Percentiles rank a stretch among this genome's conserved stretches.
Evolutionary conservation across 768 basidiomycete species (phyloP).

Genomic region (Tremella fuciformis): DNA sequence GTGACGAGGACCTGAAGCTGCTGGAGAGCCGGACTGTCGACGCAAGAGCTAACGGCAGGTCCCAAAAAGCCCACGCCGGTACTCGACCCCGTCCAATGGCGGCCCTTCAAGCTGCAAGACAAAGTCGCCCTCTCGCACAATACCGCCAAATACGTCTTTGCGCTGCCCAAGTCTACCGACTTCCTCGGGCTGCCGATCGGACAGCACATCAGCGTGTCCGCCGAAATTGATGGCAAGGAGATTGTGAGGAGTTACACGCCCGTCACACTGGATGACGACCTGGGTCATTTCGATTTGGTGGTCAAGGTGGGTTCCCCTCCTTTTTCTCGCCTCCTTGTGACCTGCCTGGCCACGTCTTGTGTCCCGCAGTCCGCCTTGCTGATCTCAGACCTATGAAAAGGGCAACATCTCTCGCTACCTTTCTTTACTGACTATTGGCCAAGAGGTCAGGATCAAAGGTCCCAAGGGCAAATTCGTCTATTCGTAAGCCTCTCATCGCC

Average conservation of each 20-base stretch:
- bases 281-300: slow-evolving; percentile 89
- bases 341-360: not conserved
- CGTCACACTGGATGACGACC: slow-evolving; percentile 86
- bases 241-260: slow-evolving; percentile 93
- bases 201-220: slow-evolving; percentile 89
- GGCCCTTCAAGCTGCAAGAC: slow-evolving; percentile 72
- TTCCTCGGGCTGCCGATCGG: slow-evolving; percentile 91
- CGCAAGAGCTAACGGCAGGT: too few species aligned
- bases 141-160: slow-evolving; percentile 87
- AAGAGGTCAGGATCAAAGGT: slow-evolving; percentile 85
- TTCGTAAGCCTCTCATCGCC: slow-evolving; percentile 41
- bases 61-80: slow-evolving; percentile 18
- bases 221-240: slow-evolving; percentile 86
- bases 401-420: slow-evolving; percentile 94
- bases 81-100: slow-evolving; percentile 59
- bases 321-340: not conserved
- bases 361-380: too few species aligned
- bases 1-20: too few species aligned
- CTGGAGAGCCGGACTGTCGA: too few species aligned
- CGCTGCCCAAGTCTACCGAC: slow-evolving; percentile 68
- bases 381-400: slow-evolving; percentile 79
- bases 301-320: slow-evolving; percentile 73
- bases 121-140: slow-evolving; percentile 88
- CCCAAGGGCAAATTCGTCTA: slow-evolving; percentile 96
- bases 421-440: slow-evolving; percentile 75